Conservation (phyloP, 805 yeast genomes). For the Ogataea degrootiae region DNA sequence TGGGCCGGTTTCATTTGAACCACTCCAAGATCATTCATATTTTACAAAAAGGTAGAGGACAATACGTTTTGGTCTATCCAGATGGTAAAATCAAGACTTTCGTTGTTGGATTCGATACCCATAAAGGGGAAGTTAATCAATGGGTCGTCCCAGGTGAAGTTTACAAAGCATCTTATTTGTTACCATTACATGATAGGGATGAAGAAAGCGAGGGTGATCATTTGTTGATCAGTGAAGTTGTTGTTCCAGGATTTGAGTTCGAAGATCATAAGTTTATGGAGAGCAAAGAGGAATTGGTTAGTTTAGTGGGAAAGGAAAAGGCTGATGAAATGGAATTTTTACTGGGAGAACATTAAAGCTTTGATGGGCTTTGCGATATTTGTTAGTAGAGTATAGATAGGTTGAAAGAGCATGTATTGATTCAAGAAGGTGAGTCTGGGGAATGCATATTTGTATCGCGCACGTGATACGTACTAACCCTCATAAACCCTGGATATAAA, state of each 20-base stretch:
- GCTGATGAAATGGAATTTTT: constrained; percentile 36
- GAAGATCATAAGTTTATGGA: constrained; percentile 46
- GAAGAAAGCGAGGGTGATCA: constrained; percentile 35
- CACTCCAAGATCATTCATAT: constrained; percentile 51
- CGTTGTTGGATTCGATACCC: constrained; percentile 46
- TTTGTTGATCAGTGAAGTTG: constrained; percentile 50
- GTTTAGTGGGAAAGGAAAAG: constrained; percentile 34
- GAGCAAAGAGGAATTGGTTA: constrained; percentile 26
- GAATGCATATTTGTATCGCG: neutral
- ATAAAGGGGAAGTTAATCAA: constrained; percentile 46
- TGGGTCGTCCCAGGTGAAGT: constrained; percentile 64
- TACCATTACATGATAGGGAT: constrained; percentile 29
- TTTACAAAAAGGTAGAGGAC: constrained; percentile 51
- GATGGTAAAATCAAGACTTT: constrained; percentile 45
- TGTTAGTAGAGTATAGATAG: too few species aligned
- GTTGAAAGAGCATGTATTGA: too few species aligned
- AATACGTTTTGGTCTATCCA: constrained; percentile 49
- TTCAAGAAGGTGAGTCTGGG: too few species aligned
- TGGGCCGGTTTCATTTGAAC: constrained; percentile 49
- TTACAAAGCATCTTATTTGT: constrained; percentile 49
- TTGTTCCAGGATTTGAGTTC: constrained; percentile 58
- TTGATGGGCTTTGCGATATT: too few species aligned
- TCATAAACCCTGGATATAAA: neutral
- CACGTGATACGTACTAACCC: constrained; percentile 6
- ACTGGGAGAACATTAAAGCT: constrained; percentile 18